Percentiles rank a stretch among this genome's conserved stretches.
These are phyloP conservation scores for Magnolia kwangsiensis DNA, from an alignment of 164 flowering plant genomes.

Conservation along the genomic window DNA sequence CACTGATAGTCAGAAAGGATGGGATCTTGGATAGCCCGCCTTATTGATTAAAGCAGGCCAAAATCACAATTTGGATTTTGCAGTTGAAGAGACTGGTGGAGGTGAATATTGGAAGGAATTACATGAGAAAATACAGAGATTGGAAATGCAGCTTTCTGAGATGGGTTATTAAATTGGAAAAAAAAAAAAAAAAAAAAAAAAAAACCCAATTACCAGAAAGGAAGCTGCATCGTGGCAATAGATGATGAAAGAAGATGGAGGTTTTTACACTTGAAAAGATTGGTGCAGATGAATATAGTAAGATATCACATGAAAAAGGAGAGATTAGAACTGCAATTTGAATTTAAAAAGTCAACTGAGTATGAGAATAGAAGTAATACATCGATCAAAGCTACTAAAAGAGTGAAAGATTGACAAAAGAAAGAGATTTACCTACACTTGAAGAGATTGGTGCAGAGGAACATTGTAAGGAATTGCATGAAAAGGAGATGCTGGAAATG, in stretches of 20 bases:
- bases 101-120: background rate
- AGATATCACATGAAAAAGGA: no score
- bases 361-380: background rate
- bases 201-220: background rate
- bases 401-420: background rate
- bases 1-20: background rate
- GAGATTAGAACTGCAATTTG: background rate
- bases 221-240: background rate
- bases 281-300: background rate
- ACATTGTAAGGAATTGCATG: background rate
- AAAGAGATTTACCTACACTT: background rate
- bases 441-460: background rate
- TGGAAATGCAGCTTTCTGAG: background rate
- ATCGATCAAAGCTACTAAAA: background rate
- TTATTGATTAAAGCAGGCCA: background rate
- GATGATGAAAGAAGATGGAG: no score
- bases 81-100: no score
- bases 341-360: conserved; percentile 1
- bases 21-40: background rate
- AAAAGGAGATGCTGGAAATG: background rate
- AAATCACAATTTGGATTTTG: background rate
- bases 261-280: no score
- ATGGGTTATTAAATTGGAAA: background rate
- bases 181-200: no score
- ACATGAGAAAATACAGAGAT: background rate